Evolutionary conservation across 163 green algal species (phyloP).

Genomic region (Chloromonas sp.): DNA sequence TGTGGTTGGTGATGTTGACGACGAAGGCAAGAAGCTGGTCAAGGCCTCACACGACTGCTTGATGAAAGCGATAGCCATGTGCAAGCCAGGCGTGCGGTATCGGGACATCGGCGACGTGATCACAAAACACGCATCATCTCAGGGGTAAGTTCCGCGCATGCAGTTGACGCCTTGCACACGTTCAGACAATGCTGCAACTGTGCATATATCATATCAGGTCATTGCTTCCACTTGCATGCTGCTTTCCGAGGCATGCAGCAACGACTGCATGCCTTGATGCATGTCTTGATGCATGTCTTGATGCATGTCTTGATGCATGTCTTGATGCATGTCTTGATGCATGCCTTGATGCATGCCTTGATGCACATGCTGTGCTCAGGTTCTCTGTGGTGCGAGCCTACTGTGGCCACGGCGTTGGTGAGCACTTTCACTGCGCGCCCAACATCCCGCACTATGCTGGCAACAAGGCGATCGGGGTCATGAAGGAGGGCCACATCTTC

Average conservation of each 20-base stretch:
- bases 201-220: too few relatives aligned
- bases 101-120: conserved; percentile 90
- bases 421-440: conserved; percentile 96
- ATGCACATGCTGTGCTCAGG: conserved; percentile 23
- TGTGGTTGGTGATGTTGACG: conserved; percentile 42
- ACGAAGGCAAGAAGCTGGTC: conserved; percentile 43
- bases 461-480: conserved; percentile 74
- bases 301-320: neutral
- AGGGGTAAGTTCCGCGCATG: conserved; percentile 38
- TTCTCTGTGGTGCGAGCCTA: conserved; percentile 88
- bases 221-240: neutral
- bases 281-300: neutral
- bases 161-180: too few relatives aligned
- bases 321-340: neutral
- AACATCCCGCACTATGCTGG: conserved; percentile 94
- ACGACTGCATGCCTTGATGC: neutral
- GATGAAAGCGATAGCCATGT: conserved; percentile 74
- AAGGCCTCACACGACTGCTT: conserved; percentile 73
- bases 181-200: too few relatives aligned
- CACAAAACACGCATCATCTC: conserved; percentile 54
- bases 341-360: neutral
- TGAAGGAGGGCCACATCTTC: conserved; percentile 78
- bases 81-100: conserved; percentile 84
- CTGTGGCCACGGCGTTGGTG: conserved; percentile 95
- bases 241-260: too few relatives aligned